phyloP scores from a whole-genome alignment of 371 early-diverging fungal species.

The Mortierella sp. region DNA sequence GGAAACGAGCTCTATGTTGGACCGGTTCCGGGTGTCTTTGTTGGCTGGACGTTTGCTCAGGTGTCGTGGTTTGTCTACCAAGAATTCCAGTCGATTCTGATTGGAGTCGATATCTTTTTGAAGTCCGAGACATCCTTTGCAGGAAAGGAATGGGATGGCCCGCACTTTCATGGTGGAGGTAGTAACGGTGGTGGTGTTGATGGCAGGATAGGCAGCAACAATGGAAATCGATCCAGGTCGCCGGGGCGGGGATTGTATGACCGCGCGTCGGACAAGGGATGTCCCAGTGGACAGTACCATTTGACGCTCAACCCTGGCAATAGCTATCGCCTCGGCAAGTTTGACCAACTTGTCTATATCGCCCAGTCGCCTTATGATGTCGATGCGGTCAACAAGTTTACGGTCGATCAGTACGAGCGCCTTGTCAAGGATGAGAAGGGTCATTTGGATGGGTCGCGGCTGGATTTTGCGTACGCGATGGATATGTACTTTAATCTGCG shows the following conservation, averaged over 20 bases:
- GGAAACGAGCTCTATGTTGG: constrained; percentile 79
- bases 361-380: constrained; percentile 74
- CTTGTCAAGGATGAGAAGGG: constrained; percentile 30
- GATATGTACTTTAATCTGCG: constrained; percentile 31
- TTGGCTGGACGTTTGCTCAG: constrained; percentile 70
- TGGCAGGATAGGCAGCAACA: neutral
- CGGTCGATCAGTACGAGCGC: constrained; percentile 39
- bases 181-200: neutral
- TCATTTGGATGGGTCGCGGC: constrained; percentile 14
- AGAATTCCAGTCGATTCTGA: constrained; percentile 80
- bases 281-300: constrained; percentile 50
- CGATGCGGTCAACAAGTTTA: constrained; percentile 56
- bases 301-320: constrained; percentile 78
- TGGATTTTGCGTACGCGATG: constrained; percentile 41
- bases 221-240: neutral
- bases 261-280: neutral
- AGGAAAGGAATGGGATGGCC: constrained; percentile 4
- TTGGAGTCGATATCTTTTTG: constrained; percentile 68
- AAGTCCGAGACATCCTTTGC: constrained; percentile 10
- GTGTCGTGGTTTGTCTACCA: constrained; percentile 73
- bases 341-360: constrained; percentile 73
- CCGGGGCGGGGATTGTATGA: neutral
- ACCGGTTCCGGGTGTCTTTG: constrained; percentile 65
- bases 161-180: constrained; percentile 20
- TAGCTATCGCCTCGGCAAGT: constrained; percentile 63